Base-by-base conservation (phyloP, 2,329 filamentous ascomycete genomes). In the Penicillium sp. region DNA sequence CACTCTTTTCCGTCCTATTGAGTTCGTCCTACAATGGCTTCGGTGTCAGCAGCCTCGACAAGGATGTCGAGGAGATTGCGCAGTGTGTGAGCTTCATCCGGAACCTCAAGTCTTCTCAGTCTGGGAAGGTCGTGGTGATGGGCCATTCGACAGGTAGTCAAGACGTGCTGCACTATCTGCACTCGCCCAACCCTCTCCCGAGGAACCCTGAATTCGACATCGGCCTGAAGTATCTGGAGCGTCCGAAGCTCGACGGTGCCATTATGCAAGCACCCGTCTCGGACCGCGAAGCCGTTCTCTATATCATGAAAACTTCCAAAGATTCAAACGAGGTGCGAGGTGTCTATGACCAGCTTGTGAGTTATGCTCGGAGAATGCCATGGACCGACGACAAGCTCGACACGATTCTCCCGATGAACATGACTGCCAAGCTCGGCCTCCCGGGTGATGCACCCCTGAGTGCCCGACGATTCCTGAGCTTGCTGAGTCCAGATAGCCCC, bases 241-340 rank as follows among this genome's bases (percentile, higher is more conserved):
- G 75, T 9, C 74, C 77, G 0, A 66, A 41, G 0, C 66, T 94
- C 1, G 78, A 92, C 42, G 88, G 83, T 23, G 80, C 80, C 32
- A 82, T 95, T 30, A 66, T 95, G 37, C 88, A 94, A 60, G 86
- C 82, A 0, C 80, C 85, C 0, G 80, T 89, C 3, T 85, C 79
- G 1, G 87, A 95, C 60, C 74, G 86, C 18, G 82, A 93, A 58
- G 76, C 73, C 3, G 56, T 73, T 5, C 64, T 77, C 33, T 59
- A 51, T 13, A 39, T 39, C 14, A 36, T 60, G 4, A 48, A 54
- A 28, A 35, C 39, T 6, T 41, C 47, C 11, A 6, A 31, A 3
- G 25, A 47, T 31, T 44, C 42, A 8, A 30, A 43, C 3, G 55
- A 58, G 35, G 42, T 44, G 2, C 47, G 35, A 13, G 54, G 53